Evolutionary conservation across 345 rosid species (phyloP).

Genomic region (Garcia nutans): DNA sequence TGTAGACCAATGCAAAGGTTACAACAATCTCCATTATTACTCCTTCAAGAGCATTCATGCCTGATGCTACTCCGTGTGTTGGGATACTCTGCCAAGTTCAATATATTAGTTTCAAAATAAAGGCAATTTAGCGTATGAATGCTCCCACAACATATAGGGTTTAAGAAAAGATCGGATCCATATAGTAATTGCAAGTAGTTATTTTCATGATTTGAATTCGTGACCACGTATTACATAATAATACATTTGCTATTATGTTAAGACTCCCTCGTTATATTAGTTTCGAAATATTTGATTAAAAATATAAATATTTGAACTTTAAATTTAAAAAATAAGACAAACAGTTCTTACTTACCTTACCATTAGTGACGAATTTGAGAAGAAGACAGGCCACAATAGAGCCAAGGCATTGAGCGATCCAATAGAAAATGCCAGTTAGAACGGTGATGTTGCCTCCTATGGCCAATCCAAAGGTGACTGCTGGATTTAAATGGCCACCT

Average conservation of each 20-base stretch:
- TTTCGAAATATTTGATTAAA: too few species aligned
- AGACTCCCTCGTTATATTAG: too few species aligned
- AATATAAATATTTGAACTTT: too few species aligned
- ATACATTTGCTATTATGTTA: too few species aligned
- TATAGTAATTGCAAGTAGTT: too few species aligned
- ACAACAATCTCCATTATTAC: slow-evolving; percentile 73
- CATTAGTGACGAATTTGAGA: slow-evolving; percentile 60
- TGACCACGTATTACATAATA: too few species aligned
- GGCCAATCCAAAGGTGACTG: slow-evolving; percentile 84
- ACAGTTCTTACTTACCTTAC: slow-evolving; percentile 32
- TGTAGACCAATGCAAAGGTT: slow-evolving; percentile 77
- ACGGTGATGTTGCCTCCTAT: slow-evolving; percentile 79
- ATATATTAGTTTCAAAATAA: too few species aligned
- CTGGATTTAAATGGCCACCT: slow-evolving; percentile 88
- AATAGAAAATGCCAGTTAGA: slow-evolving; percentile 73
- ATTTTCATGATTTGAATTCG: too few species aligned
- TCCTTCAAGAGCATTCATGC: slow-evolving; percentile 55
- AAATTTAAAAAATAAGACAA: too few species aligned
- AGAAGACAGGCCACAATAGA: slow-evolving; percentile 83
- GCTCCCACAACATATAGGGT: too few species aligned
- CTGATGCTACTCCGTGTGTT: slow-evolving; percentile 67
- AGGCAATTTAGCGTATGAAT: too few species aligned
- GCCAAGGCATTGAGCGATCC: slow-evolving; percentile 86
- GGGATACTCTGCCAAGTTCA: slow-evolving; percentile 60
- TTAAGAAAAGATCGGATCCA: too few species aligned